Evolutionary conservation across 495 filamentous ascomycete genomes (phyloP), one percentile per base, ranked within the genome.

Genomic region (Staphylotrichum longicolle): DNA sequence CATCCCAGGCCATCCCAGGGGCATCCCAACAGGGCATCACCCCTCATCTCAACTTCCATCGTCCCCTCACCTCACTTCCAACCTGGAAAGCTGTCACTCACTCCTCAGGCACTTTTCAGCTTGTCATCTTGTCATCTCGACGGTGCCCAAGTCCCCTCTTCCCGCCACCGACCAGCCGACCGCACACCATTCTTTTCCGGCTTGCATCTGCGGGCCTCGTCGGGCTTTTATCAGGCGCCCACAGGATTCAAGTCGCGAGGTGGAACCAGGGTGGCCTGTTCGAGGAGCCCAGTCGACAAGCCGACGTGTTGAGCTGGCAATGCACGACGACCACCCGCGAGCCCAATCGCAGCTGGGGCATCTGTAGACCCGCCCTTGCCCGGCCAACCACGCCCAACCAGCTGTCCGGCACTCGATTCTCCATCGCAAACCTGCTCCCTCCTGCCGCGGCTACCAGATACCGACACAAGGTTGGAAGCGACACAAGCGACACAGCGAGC

Each of bases 341-440:
- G 64, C 64, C 70, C 70, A 72, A 72, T 72, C 68, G 63, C 67
- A 60, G 61, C 51, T 30, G 33, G 47, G 35, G 40, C 53, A 30
- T 30, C 32, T 42, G 51, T 57, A 54, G 66, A 66, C 65, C 63
- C 54, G 41, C 56, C 60, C 44, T 41, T 42, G 37, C 53, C 62
- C 49, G 57, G 60, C 72, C 72, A 74, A 72, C 70, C 72, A 69
- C 68, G 58, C 57, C 39, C 61, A 62, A 71, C 68, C 71, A 74
- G 66, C 70, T 74, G 71, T 55, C 66, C 66, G 58, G 54, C 65
- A 44, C 53, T 41, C 20, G 15, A 39, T n/a, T 47, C 69, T 51
- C 67, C 63, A 35, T 69, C 63, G 48, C 64, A 60, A 58, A 58
- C 51, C 49, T 40, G 42, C 56, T 54, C 44, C 58, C 44, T 52